Evolutionary conservation across 129 eudicot species (phyloP).

Genomic region (Mikania micrantha): DNA sequence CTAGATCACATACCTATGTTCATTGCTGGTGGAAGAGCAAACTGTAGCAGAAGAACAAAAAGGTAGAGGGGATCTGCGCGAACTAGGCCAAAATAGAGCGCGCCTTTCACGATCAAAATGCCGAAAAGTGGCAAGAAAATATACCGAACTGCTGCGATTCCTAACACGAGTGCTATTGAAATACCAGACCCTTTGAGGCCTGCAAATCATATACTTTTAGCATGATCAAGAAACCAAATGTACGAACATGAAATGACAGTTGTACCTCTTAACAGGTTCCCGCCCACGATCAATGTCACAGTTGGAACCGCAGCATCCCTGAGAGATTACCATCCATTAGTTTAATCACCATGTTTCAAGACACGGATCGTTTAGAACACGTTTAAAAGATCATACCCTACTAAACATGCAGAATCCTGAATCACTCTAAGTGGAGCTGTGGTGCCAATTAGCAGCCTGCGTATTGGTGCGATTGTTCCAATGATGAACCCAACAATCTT

Average conservation of each 20-base stretch:
- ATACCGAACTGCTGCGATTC: slow-evolving; percentile 49
- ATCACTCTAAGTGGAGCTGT: slow-evolving; percentile 48
- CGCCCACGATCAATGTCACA: slow-evolving; percentile 73
- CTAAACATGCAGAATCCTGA: slow-evolving; percentile 28
- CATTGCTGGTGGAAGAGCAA: slow-evolving; percentile 86
- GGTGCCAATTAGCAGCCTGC: slow-evolving; percentile 37
- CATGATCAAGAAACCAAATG: background rate
- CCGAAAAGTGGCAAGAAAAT: slow-evolving; percentile 59
- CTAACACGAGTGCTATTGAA: slow-evolving; percentile 33
- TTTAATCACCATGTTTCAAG: background rate
- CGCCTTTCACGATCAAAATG: slow-evolving; percentile 46
- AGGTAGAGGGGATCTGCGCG: slow-evolving; percentile 47
- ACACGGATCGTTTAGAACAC: background rate
- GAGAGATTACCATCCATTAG: background rate
- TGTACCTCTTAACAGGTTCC: slow-evolving; percentile 50
- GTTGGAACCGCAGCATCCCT: slow-evolving; percentile 80
- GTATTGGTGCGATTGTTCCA: slow-evolving; percentile 38
- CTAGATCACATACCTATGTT: slow-evolving; percentile 43
- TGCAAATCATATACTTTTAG: slow-evolving; percentile 14
- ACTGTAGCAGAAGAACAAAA: slow-evolving; percentile 72
- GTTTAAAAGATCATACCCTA: slow-evolving; percentile 34
- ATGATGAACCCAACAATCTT: slow-evolving; percentile 45
- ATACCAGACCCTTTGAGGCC: slow-evolving; percentile 59
- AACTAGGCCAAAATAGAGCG: slow-evolving; percentile 38
- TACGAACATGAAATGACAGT: background rate